Evolutionary conservation across 805 yeast genomes (phyloP).

Genomic region (Lipomyces yamanashiensis): DNA sequence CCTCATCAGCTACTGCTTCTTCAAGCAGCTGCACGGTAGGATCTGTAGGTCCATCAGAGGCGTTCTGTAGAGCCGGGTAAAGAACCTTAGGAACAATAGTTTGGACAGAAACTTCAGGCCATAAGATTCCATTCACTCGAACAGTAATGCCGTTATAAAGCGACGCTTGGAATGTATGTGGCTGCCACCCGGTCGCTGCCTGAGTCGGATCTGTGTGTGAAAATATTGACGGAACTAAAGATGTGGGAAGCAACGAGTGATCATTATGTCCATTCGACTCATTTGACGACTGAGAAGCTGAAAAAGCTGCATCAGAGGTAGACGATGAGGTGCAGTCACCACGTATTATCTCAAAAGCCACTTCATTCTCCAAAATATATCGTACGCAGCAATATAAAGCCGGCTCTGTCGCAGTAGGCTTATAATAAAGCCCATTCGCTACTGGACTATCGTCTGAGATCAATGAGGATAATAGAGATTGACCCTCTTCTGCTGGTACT

Average conservation of each 20-base stretch:
- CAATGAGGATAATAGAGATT: conserved; percentile 25
- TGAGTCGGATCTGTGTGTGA: conserved; percentile 22
- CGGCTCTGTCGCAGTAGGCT: conserved; percentile 31
- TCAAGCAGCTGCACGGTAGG: conserved; percentile 27
- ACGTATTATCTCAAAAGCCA: conserved; percentile 43
- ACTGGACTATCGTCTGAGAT: conserved; percentile 29
- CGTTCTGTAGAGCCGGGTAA: conserved; percentile 13
- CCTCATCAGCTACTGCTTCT: conserved; percentile 20
- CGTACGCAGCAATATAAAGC: conserved; percentile 40
- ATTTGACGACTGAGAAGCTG: background rate
- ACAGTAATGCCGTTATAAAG: conserved; percentile 37
- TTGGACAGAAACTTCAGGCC: conserved; percentile 68
- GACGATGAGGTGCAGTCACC: background rate
- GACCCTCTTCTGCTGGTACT: conserved; percentile 11
- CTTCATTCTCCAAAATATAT: conserved; percentile 42
- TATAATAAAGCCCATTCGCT: conserved; percentile 22
- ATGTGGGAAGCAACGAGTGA: conserved; percentile 21
- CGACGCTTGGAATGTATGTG: conserved; percentile 13
- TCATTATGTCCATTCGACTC: background rate
- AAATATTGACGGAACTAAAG: conserved; percentile 33
- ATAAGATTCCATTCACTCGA: conserved; percentile 65
- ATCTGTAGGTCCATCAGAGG: conserved; percentile 2
- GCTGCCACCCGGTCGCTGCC: conserved; percentile 4
- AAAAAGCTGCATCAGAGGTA: background rate
- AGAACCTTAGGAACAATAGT: conserved; percentile 39